Evolutionary conservation across 176 grass and related monocot species (phyloP), one percentile per base, ranked within the genome.

Genomic region (Avena insularis): DNA sequence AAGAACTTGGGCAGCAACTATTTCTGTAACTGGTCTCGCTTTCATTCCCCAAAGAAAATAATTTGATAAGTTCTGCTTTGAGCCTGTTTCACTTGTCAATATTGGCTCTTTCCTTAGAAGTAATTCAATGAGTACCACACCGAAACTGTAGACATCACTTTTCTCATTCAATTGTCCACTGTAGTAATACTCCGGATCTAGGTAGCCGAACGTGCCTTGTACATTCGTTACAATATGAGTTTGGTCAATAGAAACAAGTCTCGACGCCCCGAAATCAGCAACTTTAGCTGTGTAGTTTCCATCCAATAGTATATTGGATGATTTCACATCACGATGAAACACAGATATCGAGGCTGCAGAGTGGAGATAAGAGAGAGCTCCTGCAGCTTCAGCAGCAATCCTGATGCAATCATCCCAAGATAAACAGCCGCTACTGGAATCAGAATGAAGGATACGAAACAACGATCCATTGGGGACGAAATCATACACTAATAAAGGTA

Each of bases 141-240:
- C 66, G 19, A 70, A 70, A 40, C 66, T 70, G 15, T 70, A 40
- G 16, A 70, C 66, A 70, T 70, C 66, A 70, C 66, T 70, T 70
- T 70, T 40, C 33, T 70, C 66, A 70, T 70, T 70, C 3, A 70
- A 11, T 4, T 70, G 66, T 5, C 66, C 66, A 9, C 33, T 70
- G 58, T 61, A 23, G n/a, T 61, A 61, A 61, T 61, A 61, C 20
- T 61, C 58, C 0, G 58, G 58, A 61, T 70, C 66, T 16, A 70
- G 8, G 15, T 70, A 70, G 2, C 66, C 66, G 15, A 70, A 70
- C 0, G 66, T 70, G 0, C 66, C 66, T 70, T 70, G 66, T 40
- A 70, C 66, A 20, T 40, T 40, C 1, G 35, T 40, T 4, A 70
- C 66, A 70, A 70, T 70, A 31, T 70, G 66, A 16, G 66, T 70